These are phyloP conservation scores for Pyronema domesticum DNA, from an alignment of 495 filamentous ascomycete genomes.

Conservation along the genomic window DNA sequence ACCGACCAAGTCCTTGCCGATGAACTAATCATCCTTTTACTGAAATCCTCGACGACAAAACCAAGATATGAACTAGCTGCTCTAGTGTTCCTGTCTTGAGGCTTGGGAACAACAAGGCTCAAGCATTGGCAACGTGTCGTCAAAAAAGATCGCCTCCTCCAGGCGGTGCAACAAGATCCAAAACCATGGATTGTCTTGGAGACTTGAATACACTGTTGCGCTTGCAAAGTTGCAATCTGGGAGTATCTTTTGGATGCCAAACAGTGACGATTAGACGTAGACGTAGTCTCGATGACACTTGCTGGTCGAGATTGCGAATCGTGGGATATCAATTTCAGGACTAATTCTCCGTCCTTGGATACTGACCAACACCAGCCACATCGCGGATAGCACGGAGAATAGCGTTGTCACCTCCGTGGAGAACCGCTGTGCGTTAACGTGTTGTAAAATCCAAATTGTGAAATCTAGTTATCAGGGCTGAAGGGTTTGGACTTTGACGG, in stretches of 20 bases:
- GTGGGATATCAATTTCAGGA: slow-evolving; percentile 24
- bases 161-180: slow-evolving; percentile 4
- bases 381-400: slow-evolving; percentile 24
- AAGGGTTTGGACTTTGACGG: slow-evolving; percentile 21
- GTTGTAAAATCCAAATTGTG: slow-evolving; percentile 25
- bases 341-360: slow-evolving; percentile 25
- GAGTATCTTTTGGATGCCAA: slow-evolving; percentile 20
- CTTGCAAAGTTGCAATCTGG: slow-evolving; percentile 19
- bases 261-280: slow-evolving; percentile 23
- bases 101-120: slow-evolving; percentile 25
- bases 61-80: slow-evolving; percentile 25
- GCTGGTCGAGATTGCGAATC: slow-evolving; percentile 19
- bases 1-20: too few species aligned
- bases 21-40: slow-evolving; percentile 23
- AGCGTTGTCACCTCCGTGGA: slow-evolving; percentile 23
- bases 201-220: slow-evolving; percentile 19
- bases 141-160: slow-evolving; percentile 14
- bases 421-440: slow-evolving; percentile 21
- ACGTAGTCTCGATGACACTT: slow-evolving; percentile 24
- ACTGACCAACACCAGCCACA: slow-evolving; percentile 24
- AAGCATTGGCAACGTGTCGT: slow-evolving; percentile 8
- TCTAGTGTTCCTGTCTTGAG: slow-evolving; percentile 25
- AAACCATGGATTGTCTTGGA: slow-evolving; percentile 15
- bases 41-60: slow-evolving; percentile 25
- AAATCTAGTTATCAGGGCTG: slow-evolving; percentile 23